Evolutionary conservation across 2,329 filamentous ascomycete genomes (phyloP).

Genomic region (Basipetospora chlamydospora): DNA sequence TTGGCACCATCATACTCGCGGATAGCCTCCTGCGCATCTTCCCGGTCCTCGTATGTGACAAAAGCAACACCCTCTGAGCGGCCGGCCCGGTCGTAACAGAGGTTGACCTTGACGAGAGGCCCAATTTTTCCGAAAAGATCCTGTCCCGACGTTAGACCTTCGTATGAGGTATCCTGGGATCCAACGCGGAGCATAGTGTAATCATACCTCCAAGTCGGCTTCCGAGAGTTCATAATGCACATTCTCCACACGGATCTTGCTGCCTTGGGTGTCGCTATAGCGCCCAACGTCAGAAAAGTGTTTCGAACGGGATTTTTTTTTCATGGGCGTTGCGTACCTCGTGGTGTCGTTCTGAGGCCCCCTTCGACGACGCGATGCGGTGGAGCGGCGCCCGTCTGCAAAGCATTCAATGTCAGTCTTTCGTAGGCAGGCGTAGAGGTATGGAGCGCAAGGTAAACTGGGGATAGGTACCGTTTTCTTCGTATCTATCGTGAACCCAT

Average conservation of each 20-base stretch:
- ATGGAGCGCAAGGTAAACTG: no score
- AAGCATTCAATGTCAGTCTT: no score
- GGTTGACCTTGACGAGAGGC: slow-evolving; percentile 49
- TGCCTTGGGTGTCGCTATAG: slow-evolving; percentile 36
- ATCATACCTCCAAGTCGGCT: slow-evolving; percentile 61
- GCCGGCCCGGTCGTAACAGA: slow-evolving; percentile 76
- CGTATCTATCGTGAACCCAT: slow-evolving; percentile 88
- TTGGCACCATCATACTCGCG: slow-evolving; percentile 79
- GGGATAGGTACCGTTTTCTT: slow-evolving; percentile 46
- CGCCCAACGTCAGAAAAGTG: background rate
- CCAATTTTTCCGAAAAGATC: slow-evolving; percentile 72
- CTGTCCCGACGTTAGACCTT: slow-evolving; percentile 25
- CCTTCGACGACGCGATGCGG: slow-evolving; percentile 27
- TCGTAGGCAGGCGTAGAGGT: no score
- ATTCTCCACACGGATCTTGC: slow-evolving; percentile 74
- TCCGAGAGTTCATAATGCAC: slow-evolving; percentile 84
- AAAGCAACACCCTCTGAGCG: slow-evolving; percentile 76
- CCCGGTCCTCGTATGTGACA: slow-evolving; percentile 59
- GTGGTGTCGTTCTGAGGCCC: slow-evolving; percentile 10
- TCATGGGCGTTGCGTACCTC: slow-evolving; percentile 3
- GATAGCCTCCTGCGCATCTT: slow-evolving; percentile 62
- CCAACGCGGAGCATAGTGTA: slow-evolving; percentile 7
- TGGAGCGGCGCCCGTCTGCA: slow-evolving; percentile 25
- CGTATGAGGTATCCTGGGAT: background rate
- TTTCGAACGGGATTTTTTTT: slow-evolving; percentile 1